These are phyloP conservation scores for Ceratobasidium sp. DNA, from an alignment of 1,284 basidiomycete species.

Conservation along the genomic window DNA sequence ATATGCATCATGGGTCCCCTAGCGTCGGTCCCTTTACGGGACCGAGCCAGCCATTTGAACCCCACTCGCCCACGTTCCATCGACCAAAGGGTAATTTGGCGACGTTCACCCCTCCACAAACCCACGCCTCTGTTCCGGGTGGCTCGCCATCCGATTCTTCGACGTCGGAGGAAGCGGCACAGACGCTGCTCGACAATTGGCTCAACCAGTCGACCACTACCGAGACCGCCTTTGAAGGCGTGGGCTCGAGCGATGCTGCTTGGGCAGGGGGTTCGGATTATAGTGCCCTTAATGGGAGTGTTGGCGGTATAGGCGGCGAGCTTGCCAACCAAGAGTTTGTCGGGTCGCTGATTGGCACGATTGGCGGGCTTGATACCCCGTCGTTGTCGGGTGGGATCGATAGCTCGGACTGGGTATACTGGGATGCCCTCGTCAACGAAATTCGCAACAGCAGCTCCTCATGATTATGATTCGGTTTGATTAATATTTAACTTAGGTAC, in stretches of 20 bases:
- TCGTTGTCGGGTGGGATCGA: constrained; percentile 55
- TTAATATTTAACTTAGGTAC: constrained; percentile 33
- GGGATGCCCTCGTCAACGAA: constrained; percentile 69
- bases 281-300: constrained; percentile 29
- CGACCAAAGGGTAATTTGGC: constrained; percentile 16
- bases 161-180: constrained; percentile 64
- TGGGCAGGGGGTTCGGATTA: constrained; percentile 38
- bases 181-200: constrained; percentile 80
- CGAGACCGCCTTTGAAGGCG: constrained; percentile 32
- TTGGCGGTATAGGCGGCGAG: constrained; percentile 16
- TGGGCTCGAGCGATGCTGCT: constrained; percentile 25
- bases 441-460: constrained; percentile 39
- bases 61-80: constrained; percentile 10
- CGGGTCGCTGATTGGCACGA: constrained; percentile 30
- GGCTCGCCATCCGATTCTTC: constrained; percentile 24
- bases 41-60: constrained; percentile 14
- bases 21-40: constrained; percentile 21
- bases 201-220: constrained; percentile 54
- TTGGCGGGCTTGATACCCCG: constrained; percentile 26
- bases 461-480: constrained; percentile 20
- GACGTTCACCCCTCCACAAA: constrained; percentile 34
- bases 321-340: constrained; percentile 34
- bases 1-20: constrained; percentile 31
- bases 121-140: constrained; percentile 23
- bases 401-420: constrained; percentile 77